These are phyloP conservation scores for Podospora australis DNA, from an alignment of 495 filamentous ascomycete species.

Conservation along the genomic window DNA sequence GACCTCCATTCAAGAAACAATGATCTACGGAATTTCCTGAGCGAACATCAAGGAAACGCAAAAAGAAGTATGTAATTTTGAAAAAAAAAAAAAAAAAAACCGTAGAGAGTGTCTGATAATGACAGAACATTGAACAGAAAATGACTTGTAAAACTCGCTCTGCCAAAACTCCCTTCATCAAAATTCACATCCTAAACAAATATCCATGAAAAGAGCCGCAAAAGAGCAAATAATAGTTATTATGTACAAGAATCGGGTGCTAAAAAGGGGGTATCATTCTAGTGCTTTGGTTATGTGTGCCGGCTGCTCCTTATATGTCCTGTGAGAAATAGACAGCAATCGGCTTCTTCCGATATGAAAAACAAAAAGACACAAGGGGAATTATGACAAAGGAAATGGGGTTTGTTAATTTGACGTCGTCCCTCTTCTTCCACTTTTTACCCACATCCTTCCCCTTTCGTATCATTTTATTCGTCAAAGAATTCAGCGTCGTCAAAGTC, in stretches of 20 bases:
- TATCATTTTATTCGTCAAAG: conserved; percentile 43
- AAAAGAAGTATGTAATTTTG: background rate
- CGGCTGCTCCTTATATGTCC: background rate
- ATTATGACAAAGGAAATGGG: conserved; percentile 20
- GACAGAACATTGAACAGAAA: too few species aligned
- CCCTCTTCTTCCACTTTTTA: background rate
- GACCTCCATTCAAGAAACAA: too few species aligned
- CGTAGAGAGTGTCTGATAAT: too few species aligned
- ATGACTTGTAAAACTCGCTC: too few species aligned
- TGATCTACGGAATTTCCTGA: too few species aligned
- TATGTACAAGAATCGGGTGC: background rate
- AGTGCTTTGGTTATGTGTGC: conserved; percentile 7
- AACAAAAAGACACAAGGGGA: conserved; percentile 11
- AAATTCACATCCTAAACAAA: too few species aligned
- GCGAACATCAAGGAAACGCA: conserved; percentile 5
- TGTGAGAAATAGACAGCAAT: background rate
- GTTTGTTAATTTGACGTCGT: background rate
- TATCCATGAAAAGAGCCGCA: too few species aligned
- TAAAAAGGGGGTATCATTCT: conserved; percentile 25
- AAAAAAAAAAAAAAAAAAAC: background rate
- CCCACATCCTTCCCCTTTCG: background rate
- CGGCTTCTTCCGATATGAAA: background rate
- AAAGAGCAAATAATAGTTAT: background rate
- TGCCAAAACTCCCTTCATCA: too few species aligned
- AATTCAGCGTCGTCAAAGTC: conserved; percentile 52